These are phyloP conservation scores for Phytomonas francai DNA, from an alignment of 208 protist genomes.

Conservation along the genomic window DNA sequence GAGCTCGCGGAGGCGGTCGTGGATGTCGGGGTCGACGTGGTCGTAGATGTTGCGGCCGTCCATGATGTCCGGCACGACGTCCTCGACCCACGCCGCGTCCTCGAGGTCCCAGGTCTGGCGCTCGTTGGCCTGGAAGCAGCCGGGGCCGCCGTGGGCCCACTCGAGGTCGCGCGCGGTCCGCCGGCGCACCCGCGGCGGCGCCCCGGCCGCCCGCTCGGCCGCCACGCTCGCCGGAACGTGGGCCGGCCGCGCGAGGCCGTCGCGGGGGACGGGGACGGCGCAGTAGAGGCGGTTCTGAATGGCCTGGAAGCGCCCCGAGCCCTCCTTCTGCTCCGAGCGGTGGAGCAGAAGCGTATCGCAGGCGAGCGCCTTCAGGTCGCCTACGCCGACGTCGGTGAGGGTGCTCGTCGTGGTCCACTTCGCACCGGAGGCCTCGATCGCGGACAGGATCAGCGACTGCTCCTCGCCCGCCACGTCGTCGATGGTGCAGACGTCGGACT, in stretches of 20 bases:
- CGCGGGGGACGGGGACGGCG: conserved; percentile 80
- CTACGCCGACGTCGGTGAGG: conserved; percentile 93
- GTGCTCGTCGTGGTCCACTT: conserved; percentile 93
- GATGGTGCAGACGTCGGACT: conserved; percentile 95
- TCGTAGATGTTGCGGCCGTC: conserved; percentile 99
- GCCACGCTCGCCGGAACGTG: conserved; percentile 80
- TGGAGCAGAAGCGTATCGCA: conserved; percentile 95
- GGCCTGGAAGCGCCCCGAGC: conserved; percentile 84
- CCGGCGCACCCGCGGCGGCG: conserved; percentile 36
- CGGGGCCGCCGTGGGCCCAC: conserved; percentile 89
- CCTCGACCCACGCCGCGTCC: conserved; percentile 96
- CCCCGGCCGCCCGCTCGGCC: conserved; percentile 21
- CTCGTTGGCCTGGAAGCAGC: conserved; percentile 86
- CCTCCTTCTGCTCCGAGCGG: conserved; percentile 92
- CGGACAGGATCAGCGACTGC: conserved; percentile 73
- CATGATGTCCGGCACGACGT: conserved; percentile 99
- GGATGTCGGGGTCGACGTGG: conserved; percentile 99
- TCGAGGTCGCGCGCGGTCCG: conserved; percentile 91
- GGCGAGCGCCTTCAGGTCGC: conserved; percentile 86
- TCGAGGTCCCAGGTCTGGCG: conserved; percentile 89
- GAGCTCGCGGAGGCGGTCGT: conserved; percentile 84
- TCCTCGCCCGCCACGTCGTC: conserved; percentile 86
- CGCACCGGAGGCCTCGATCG: conserved; percentile 73
- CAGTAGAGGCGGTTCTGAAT: conserved; percentile 92
- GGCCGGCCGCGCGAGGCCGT: conserved; percentile 66